Base-by-base conservation (phyloP, 148 eudicot species). In the Rheum nobile region DNA sequence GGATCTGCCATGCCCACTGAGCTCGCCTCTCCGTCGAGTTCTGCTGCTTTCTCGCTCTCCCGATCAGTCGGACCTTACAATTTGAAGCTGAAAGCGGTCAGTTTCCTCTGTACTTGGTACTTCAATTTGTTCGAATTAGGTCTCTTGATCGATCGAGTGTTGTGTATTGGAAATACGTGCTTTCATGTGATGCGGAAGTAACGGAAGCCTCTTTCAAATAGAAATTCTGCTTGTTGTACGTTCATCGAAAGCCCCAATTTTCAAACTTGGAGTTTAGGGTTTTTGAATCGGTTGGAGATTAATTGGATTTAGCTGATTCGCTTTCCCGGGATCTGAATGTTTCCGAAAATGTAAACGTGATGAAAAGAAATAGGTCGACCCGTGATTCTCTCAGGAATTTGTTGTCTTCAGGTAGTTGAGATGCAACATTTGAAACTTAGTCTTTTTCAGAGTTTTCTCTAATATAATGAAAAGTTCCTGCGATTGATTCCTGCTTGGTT, bases 41-140 rank as follows among this genome's bases (percentile, higher is more conserved):
- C 68, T 28, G 54, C 50, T 38, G 34, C 57, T n/a, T 34, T 24
- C 34, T 44, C 8, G 71, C 50, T n/a, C 50, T 47, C 75, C 54
- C 69, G 83, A 77, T 83, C 79, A 54, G 54, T 44, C 4, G 11
- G 35, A 59, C 39, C 48, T 67, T 74, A 46, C 28, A 34, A 71
- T 67, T 54, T 79, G 47, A 44, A 81, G 82, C 80, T 81, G 41
- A 32, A 5, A 73, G 71, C 43, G 83, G 88, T 85, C 50, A 85
- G 57, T 46, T 34, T 37, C 68, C 35, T 55, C 41, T 28, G 47
- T 55, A 63, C n/a, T 26, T 34, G 42, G 1, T 35, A 6, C 57
- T 75, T 79, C 3, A 59, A 9, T 67, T 78, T 48, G 41, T 65
- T 55, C 21, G 16, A 14, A 14, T 28, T 82, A 16, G 43, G 43